Evolutionary conservation across 202 grass and related monocot species (phyloP).

Genomic region (Brachypodium distachyon): DNA sequence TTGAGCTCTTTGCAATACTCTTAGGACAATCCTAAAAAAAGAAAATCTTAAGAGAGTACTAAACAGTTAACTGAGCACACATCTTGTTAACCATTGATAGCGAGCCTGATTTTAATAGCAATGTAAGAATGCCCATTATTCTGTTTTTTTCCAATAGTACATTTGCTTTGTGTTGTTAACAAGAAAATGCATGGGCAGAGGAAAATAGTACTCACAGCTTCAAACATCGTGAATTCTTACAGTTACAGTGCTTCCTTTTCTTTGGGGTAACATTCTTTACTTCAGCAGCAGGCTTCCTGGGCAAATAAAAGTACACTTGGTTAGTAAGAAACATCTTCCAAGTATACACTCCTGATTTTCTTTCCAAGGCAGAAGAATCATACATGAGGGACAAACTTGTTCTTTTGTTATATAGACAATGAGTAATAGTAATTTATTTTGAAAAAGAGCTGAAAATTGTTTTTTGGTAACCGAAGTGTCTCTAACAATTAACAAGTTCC

Average conservation of each 20-base stretch:
- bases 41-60: slow-evolving; percentile 2
- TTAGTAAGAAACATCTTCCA: slow-evolving; percentile 6
- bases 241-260: slow-evolving; percentile 67
- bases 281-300: slow-evolving; percentile 42
- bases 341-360: neutral
- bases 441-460: neutral
- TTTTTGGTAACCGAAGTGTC: neutral
- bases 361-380: slow-evolving; percentile 2
- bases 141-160: neutral
- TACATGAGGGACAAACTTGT: neutral
- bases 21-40: slow-evolving; percentile 1
- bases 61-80: neutral
- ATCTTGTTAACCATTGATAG: neutral
- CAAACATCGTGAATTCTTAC: slow-evolving; percentile 64
- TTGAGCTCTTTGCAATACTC: neutral
- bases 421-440: neutral
- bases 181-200: neutral
- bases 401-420: neutral
- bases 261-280: slow-evolving; percentile 49
- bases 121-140: neutral
- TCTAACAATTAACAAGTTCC: neutral
- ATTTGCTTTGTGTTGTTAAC: neutral
- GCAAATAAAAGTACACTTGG: neutral
- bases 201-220: slow-evolving; percentile 56
- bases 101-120: neutral